These are phyloP conservation scores for Cryptococcus sp. DNA, from an alignment of 1,284 basidiomycete genomes.

Conservation along the genomic window DNA sequence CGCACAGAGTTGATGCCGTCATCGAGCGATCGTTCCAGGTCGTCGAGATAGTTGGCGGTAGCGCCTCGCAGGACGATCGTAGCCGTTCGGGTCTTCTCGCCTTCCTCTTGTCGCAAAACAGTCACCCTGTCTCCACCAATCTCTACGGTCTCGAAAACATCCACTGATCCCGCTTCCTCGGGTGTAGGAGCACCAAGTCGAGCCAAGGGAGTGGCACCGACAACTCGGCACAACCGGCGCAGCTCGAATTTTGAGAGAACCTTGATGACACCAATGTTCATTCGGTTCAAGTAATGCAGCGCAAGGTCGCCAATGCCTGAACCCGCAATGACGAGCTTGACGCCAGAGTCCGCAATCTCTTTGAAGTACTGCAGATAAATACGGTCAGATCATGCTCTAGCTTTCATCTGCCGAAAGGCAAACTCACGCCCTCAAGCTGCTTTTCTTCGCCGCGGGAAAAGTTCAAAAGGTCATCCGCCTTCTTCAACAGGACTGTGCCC, in stretches of 20 bases:
- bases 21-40: constrained; percentile 93
- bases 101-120: constrained; percentile 78
- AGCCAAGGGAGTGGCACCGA: constrained; percentile 93
- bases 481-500: constrained; percentile 95
- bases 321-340: constrained; percentile 91
- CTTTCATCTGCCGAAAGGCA: neutral
- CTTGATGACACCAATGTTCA: constrained; percentile 92
- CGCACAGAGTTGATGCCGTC: constrained; percentile 98
- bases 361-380: constrained; percentile 75
- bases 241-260: constrained; percentile 98
- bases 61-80: constrained; percentile 97
- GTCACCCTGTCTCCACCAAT: constrained; percentile 98
- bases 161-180: constrained; percentile 93
- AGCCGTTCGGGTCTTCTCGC: constrained; percentile 82
- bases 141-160: constrained; percentile 93
- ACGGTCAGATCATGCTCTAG: neutral
- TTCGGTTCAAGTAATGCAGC: constrained; percentile 93
- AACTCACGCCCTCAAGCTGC: constrained; percentile 81
- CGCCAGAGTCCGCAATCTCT: constrained; percentile 94
- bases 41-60: constrained; percentile 91
- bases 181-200: constrained; percentile 92
- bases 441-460: constrained; percentile 95
- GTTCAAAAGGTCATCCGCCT: constrained; percentile 93
- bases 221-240: constrained; percentile 87
- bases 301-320: constrained; percentile 93